Evolutionary conservation across 2,329 filamentous ascomycete genomes (phyloP).

Genomic region (Penicillium sclerotiorum): DNA sequence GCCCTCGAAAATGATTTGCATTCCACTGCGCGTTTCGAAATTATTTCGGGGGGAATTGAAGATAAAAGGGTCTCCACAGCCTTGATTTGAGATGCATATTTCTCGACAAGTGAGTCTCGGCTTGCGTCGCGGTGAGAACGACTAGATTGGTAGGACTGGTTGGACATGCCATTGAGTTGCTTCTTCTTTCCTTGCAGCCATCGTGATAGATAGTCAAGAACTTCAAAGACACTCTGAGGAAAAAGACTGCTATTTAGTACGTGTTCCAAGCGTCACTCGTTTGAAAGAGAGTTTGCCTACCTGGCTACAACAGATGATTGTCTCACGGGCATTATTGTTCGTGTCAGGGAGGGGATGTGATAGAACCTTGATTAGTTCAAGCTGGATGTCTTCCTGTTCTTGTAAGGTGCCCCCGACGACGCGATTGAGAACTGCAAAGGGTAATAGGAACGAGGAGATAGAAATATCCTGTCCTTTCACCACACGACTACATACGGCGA

Average conservation of each 20-base stretch:
- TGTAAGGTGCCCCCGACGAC: slow-evolving; percentile 70
- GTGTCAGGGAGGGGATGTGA: slow-evolving; percentile 59
- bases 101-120: slow-evolving; percentile 33
- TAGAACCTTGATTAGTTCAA: slow-evolving; percentile 76
- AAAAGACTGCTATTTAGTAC: slow-evolving; percentile 7
- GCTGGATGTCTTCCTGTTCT: slow-evolving; percentile 66
- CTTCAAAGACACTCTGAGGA: slow-evolving; percentile 80
- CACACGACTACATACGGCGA: slow-evolving; percentile 77
- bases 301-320: slow-evolving; percentile 83
- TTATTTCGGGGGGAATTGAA: slow-evolving; percentile 70
- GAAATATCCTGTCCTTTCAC: slow-evolving; percentile 84
- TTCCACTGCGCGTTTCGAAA: slow-evolving; percentile 83
- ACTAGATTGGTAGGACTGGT: slow-evolving; percentile 30
- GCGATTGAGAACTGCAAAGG: slow-evolving; percentile 82
- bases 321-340: slow-evolving; percentile 66
- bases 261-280: background rate
- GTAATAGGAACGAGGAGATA: slow-evolving; percentile 84
- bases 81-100: slow-evolving; percentile 50
- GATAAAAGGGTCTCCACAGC: slow-evolving; percentile 73
- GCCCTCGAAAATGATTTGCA: slow-evolving; percentile 92
- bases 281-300: slow-evolving; percentile 54
- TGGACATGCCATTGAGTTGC: slow-evolving; percentile 39
- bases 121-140: slow-evolving; percentile 31
- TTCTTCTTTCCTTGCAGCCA: slow-evolving; percentile 83
- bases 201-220: slow-evolving; percentile 86